Conservation (phyloP, 371 early-diverging fungal species). For the Chytridiales sp. region DNA sequence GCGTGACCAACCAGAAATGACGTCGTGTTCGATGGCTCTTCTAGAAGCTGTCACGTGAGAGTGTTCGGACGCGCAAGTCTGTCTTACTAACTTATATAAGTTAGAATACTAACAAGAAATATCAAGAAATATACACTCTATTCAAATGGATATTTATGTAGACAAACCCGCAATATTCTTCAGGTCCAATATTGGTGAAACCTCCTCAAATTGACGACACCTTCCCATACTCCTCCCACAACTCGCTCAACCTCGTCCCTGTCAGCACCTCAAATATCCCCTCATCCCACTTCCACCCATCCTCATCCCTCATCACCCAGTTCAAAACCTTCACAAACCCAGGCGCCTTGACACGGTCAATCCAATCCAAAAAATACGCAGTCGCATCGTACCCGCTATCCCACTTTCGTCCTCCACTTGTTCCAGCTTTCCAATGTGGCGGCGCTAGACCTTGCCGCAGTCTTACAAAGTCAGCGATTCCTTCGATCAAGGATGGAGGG, state of each 20-base stretch:
- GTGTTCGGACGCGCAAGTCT: too few relatives aligned
- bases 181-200: too few relatives aligned
- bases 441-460: slow-evolving; percentile 27
- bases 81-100: too few relatives aligned
- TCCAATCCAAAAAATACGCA: slow-evolving; percentile 40
- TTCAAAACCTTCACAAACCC: slow-evolving; percentile 18
- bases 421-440: slow-evolving; percentile 29
- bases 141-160: too few relatives aligned
- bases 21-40: too few relatives aligned
- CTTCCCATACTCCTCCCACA: slow-evolving; percentile 2
- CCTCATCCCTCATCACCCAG: background rate
- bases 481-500: slow-evolving; percentile 32
- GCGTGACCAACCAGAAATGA: too few relatives aligned
- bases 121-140: too few relatives aligned
- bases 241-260: slow-evolving; percentile 6
- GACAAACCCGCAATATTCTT: too few relatives aligned
- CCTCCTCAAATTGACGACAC: too few relatives aligned
- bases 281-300: slow-evolving; percentile 8
- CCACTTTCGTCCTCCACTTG: slow-evolving; percentile 20
- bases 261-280: slow-evolving; percentile 6
- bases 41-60: too few relatives aligned
- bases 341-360: slow-evolving; percentile 19
- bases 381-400: slow-evolving; percentile 41
- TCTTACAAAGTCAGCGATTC: slow-evolving; percentile 40
- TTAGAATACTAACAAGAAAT: too few relatives aligned